Evolutionary conservation across 768 basidiomycete species (phyloP).

Genomic region (Tricholoma sp.): DNA sequence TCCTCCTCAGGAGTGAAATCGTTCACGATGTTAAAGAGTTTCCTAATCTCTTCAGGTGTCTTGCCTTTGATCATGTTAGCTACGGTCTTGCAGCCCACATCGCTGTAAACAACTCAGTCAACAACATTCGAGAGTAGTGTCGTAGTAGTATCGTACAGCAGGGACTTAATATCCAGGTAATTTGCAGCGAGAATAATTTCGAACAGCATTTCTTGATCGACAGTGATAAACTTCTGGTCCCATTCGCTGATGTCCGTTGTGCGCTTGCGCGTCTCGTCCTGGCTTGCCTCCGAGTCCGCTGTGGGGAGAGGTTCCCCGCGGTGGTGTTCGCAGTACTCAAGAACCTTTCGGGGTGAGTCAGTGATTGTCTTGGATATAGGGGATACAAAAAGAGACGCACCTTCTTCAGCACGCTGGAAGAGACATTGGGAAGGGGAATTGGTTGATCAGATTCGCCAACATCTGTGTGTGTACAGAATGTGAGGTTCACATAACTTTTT

Average conservation of each 20-base stretch:
- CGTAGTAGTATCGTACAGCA: constrained; percentile 62
- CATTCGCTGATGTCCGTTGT: constrained; percentile 99
- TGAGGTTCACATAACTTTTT: constrained; percentile 1
- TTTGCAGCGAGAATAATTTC: constrained; percentile 99
- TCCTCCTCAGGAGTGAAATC: constrained; percentile 99
- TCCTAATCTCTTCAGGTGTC: constrained; percentile 98
- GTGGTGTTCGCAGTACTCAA: constrained; percentile 99
- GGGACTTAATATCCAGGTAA: constrained; percentile 98
- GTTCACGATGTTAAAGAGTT: constrained; percentile 95
- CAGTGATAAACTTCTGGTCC: constrained; percentile 98
- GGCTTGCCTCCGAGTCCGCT: constrained; percentile 70
- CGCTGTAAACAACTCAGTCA: constrained; percentile 41
- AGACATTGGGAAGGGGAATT: constrained; percentile 92
- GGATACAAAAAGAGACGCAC: constrained; percentile 29
- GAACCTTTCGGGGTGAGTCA: constrained; percentile 50
- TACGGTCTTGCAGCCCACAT: constrained; percentile 97
- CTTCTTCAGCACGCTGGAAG: constrained; percentile 91
- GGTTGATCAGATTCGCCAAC: constrained; percentile 92
- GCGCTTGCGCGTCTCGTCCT: constrained; percentile 94
- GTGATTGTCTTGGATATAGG: neutral
- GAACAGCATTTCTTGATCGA: constrained; percentile 99
- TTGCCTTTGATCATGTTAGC: constrained; percentile 99
- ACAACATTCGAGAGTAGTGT: neutral
- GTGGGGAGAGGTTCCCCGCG: constrained; percentile 93
- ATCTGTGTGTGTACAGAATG: constrained; percentile 43